Base-by-base conservation (phyloP, 306 rosid species). In the Rosa lucieae region DNA sequence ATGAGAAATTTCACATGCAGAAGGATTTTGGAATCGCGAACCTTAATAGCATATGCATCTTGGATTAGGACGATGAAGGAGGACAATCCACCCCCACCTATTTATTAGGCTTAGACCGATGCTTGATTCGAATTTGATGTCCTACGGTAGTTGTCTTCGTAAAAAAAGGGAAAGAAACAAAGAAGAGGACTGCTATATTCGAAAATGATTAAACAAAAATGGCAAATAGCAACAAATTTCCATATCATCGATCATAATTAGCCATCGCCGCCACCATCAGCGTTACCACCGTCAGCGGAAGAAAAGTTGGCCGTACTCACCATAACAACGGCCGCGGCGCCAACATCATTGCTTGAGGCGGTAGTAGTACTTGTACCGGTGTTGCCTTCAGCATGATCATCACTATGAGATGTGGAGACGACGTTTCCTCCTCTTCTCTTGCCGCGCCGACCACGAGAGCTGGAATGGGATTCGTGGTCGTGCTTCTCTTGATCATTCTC, bases 381-480 rank as follows among this genome's bases (percentile, higher is more conserved):
- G 73, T 77, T 70, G 77, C n/a, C 79, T 18, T 39, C 87, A 65
- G 1, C 85, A 71, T 61, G 74, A 73, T 15, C 77, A 43, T 62
- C 67, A 8, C 44, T 77, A 14, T 66, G 35, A 67, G 62, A 53
- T 21, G 84, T 74, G 29, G 85, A 75, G 73, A 21, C 52, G 65
- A 26, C 72, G 77, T 46, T 10, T 12, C 63, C 29, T 47, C 79
- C 70, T 83, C 77, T 46, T 12, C 63, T 71, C 76, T 82, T 85
- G 75, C 80, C 70, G 11, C 79, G 69, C 67, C 71, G 44, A 20
- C 71, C 61, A 21, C 29, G 40, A 75, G 86, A 66, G 78, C 72
- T 83, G 37, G 62, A 78, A 74, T 81, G n/a, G 39, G 90, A 78
- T 47, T 73, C 86, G 59, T 80, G 88, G 21, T 76, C 78, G 3